Conservation (phyloP, 371 early-diverging fungal species). For the Entomophthora muscae region DNA sequence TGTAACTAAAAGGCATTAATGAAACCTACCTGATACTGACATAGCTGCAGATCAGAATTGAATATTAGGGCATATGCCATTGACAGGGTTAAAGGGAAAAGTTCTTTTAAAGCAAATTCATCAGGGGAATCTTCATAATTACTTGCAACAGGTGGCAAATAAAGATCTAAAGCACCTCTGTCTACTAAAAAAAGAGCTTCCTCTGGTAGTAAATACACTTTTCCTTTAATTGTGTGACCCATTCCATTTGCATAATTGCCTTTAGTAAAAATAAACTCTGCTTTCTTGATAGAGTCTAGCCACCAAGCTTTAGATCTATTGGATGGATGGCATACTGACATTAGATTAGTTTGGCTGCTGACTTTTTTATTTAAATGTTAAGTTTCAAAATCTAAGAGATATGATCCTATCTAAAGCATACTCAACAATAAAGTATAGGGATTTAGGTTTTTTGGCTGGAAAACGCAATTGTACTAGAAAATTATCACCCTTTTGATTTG, state of each 20-base stretch:
- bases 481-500: no score
- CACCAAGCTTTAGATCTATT: background rate
- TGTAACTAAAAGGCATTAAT: background rate
- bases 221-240: background rate
- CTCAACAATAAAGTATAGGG: no score
- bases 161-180: background rate
- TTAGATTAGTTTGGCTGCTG: no score
- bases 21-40: background rate
- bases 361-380: background rate
- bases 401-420: no score
- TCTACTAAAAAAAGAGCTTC: background rate
- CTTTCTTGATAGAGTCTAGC: background rate
- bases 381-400: background rate
- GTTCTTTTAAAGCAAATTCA: background rate
- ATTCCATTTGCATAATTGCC: background rate
- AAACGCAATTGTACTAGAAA: no score
- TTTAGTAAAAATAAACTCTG: background rate
- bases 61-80: background rate
- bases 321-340: background rate
- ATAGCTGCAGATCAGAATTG: background rate
- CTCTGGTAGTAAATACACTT: background rate
- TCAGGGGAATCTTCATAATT: background rate
- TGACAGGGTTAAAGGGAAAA: background rate
- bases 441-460: no score
- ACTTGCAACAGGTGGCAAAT: background rate